A percentile compares a stretch with the other conserved stretches of the same genome.
Conservation (phyloP, 1,139 yeast species). For the Waltiozyma solani region DNA sequence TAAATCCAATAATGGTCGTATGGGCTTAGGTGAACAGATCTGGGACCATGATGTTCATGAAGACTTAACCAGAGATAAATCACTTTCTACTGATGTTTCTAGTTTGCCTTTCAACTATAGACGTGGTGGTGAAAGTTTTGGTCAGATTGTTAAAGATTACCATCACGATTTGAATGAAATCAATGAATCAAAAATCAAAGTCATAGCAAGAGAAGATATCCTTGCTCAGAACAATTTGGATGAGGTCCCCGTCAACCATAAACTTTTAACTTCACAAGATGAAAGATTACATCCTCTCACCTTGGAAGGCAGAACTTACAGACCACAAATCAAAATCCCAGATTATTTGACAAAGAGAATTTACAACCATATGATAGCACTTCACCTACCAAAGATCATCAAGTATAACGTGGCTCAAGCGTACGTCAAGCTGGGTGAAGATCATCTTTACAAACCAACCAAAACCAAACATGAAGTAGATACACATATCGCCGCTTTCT, state of each 20-base stretch:
- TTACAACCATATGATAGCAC: constrained; percentile 45
- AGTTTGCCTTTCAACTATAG: constrained; percentile 25
- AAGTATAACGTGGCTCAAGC: constrained; percentile 46
- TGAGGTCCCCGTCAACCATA: constrained; percentile 22
- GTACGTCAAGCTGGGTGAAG: constrained; percentile 35
- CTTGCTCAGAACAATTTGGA: constrained; percentile 20
- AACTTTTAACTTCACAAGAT: constrained; percentile 7
- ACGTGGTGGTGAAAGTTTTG: constrained; percentile 30
- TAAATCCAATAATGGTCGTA: too few relatives aligned
- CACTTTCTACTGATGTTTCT: constrained; percentile 7
- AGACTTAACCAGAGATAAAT: constrained; percentile 6
- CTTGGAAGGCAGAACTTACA: constrained; percentile 37
- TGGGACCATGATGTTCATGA: constrained; percentile 5
- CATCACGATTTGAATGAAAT: constrained; percentile 21
- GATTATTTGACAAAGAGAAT: constrained; percentile 43
- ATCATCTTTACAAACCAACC: constrained; percentile 41
- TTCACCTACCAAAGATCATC: constrained; percentile 44
- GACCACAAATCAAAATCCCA: constrained; percentile 39
- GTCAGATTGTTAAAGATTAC: constrained; percentile 37
- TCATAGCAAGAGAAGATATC: constrained; percentile 21
- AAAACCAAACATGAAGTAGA: constrained; percentile 60
- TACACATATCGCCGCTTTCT: constrained; percentile 74
- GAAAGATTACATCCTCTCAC: constrained; percentile 23
- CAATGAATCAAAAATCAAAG: constrained; percentile 22
- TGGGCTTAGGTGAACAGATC: too few relatives aligned